These are phyloP conservation scores for Paraphoma sp. DNA, from an alignment of 2,329 filamentous ascomycete species.

Conservation along the genomic window DNA sequence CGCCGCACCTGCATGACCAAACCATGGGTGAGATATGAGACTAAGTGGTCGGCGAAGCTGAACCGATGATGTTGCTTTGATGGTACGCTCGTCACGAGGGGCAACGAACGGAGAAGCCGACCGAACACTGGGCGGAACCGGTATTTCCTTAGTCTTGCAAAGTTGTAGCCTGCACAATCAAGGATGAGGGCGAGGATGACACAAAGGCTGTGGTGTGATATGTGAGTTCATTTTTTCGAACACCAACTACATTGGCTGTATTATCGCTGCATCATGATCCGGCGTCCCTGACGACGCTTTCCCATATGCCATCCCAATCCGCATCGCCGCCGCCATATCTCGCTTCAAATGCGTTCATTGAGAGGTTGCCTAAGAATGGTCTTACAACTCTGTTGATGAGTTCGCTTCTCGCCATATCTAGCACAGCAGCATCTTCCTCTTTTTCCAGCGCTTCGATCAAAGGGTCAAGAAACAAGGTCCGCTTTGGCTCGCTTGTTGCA, in stretches of 20 bases:
- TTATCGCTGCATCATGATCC: constrained; percentile 6
- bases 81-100: too few relatives aligned
- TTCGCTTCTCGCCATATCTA: constrained; percentile 62
- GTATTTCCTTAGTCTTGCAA: too few relatives aligned
- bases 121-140: too few relatives aligned
- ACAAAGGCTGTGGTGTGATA: not conserved
- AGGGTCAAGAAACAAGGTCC: constrained; percentile 53
- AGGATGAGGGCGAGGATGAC: too few relatives aligned
- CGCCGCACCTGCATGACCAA: too few relatives aligned
- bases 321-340: constrained; percentile 79
- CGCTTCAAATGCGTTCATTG: constrained; percentile 91
- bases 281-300: constrained; percentile 40
- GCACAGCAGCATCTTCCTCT: constrained; percentile 52
- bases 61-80: too few relatives aligned
- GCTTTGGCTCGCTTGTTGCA: constrained; percentile 24
- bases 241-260: not conserved
- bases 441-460: constrained; percentile 42
- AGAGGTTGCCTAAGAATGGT: constrained; percentile 90
- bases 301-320: constrained; percentile 41
- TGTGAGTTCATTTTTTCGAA: not conserved
- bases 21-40: too few relatives aligned
- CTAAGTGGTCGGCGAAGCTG: too few relatives aligned
- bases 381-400: constrained; percentile 79
- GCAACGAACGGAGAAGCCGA: too few relatives aligned
- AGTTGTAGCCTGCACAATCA: too few relatives aligned